phyloP scores from a whole-genome alignment of 2,329 filamentous ascomycete genomes.

The Raffaelea arxii region DNA sequence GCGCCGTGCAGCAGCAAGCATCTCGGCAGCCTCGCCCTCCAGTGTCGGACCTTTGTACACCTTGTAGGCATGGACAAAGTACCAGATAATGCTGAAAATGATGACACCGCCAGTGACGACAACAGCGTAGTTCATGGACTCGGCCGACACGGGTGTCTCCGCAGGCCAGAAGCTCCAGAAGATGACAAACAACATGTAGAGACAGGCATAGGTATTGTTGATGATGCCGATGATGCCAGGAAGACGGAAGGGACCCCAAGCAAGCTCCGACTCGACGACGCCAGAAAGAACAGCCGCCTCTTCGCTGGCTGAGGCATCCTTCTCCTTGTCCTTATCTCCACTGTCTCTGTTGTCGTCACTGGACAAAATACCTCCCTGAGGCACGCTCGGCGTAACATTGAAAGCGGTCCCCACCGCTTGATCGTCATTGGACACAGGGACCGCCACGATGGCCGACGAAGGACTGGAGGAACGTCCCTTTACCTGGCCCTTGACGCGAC shows the following conservation, averaged over 20 bases:
- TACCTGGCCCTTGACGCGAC: conserved; percentile 26
- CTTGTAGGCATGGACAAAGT: conserved; percentile 17
- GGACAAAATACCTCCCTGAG: too few relatives aligned
- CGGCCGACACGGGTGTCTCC: conserved; percentile 21
- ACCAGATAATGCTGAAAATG: conserved; percentile 27
- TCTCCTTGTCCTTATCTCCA: conserved; percentile 14
- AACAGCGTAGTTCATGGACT: conserved; percentile 39
- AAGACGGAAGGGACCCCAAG: conserved; percentile 32
- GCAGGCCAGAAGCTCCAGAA: conserved; percentile 38
- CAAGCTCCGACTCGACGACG: conserved; percentile 39
- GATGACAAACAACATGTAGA: conserved; percentile 33
- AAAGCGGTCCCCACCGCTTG: background rate
- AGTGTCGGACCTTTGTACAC: conserved; percentile 12
- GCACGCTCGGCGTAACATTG: too few relatives aligned
- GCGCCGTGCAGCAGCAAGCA: background rate
- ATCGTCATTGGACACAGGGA: background rate
- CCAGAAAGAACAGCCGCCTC: conserved; percentile 37
- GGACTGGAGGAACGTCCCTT: background rate
- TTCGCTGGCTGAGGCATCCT: conserved; percentile 35
- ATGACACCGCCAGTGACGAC: conserved; percentile 29
- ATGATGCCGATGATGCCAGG: conserved; percentile 28
- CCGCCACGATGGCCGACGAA: background rate
- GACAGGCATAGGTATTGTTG: conserved; percentile 30
- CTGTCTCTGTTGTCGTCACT: background rate
- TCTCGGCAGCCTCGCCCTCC: conserved; percentile 1